Percentiles rank a stretch among this genome's conserved stretches.
Evolutionary conservation across 2,329 filamentous ascomycete species (phyloP).

Genomic region (Colletotrichum falcatum): DNA sequence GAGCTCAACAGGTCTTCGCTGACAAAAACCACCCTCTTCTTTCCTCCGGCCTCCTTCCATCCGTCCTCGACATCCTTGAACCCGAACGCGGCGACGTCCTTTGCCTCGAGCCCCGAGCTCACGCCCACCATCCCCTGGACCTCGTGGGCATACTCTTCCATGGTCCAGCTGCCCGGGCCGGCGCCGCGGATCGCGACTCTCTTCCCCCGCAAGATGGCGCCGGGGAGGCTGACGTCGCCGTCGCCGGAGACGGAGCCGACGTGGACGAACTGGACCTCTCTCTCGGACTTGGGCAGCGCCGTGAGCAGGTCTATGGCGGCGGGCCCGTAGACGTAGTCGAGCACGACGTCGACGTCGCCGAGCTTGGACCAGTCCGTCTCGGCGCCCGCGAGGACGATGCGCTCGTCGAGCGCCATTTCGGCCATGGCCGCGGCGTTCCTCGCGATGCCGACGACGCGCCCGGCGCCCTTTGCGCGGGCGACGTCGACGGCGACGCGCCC

Average conservation of each 20-base stretch:
- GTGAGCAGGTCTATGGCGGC: slow-evolving; percentile 55
- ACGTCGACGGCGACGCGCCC: slow-evolving; percentile 63
- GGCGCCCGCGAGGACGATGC: slow-evolving; percentile 55
- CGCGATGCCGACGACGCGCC: slow-evolving; percentile 62
- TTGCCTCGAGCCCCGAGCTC: slow-evolving; percentile 43
- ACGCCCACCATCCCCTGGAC: slow-evolving; percentile 45
- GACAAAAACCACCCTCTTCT: slow-evolving; percentile 48
- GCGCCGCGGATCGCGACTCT: slow-evolving; percentile 61
- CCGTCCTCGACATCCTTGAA: slow-evolving; percentile 46
- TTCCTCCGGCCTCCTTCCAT: slow-evolving; percentile 42
- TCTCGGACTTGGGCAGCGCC: slow-evolving; percentile 52
- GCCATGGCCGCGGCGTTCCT: slow-evolving; percentile 58
- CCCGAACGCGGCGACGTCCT: slow-evolving; percentile 42
- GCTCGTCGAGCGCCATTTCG: slow-evolving; percentile 58
- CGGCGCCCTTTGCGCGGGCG: slow-evolving; percentile 61
- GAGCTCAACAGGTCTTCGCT: slow-evolving; percentile 41
- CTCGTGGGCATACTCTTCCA: slow-evolving; percentile 45
- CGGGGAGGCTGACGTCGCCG: slow-evolving; percentile 54
- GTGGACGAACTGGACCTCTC: slow-evolving; percentile 64
- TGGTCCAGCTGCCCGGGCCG: slow-evolving; percentile 58
- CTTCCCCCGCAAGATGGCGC: slow-evolving; percentile 59
- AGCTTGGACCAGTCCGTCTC: slow-evolving; percentile 61
- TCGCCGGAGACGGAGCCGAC: slow-evolving; percentile 60
- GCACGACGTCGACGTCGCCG: slow-evolving; percentile 63
- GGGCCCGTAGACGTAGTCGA: slow-evolving; percentile 69